Evolutionary conservation across 257 asterid species (phyloP).

Genomic region (Leonotis leonurus): DNA sequence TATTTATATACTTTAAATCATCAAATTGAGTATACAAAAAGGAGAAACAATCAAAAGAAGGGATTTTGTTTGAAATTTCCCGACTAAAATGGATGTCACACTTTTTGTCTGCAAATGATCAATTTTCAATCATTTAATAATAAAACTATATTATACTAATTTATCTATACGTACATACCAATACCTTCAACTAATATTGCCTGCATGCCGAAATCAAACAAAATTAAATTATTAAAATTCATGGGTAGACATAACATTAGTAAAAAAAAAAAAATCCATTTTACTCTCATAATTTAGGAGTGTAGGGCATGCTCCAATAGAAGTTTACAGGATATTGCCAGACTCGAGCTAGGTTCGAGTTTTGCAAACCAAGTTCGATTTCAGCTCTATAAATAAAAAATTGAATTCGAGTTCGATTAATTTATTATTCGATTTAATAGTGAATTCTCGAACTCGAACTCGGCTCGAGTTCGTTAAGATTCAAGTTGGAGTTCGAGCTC

Average conservation of each 20-base stretch:
- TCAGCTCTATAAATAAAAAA: too few species aligned
- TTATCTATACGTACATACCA: background rate
- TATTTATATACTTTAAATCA: background rate
- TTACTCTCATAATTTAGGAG: background rate
- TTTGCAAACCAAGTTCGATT: too few species aligned
- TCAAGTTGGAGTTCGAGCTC: too few species aligned
- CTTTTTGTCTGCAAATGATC: conserved; percentile 21
- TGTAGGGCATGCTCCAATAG: too few species aligned
- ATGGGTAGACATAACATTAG: conserved; percentile 1
- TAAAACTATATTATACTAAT: background rate
- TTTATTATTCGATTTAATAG: too few species aligned
- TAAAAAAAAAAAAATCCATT: too few species aligned
- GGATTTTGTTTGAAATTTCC: conserved; percentile 14
- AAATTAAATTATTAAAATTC: background rate
- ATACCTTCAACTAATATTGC: background rate
- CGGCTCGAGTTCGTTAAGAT: too few species aligned
- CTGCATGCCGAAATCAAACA: background rate
- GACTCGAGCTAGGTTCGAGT: too few species aligned
- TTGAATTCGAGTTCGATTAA: too few species aligned
- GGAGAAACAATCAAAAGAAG: background rate
- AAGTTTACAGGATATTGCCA: too few species aligned
- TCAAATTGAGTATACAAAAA: background rate
- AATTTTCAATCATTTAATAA: background rate
- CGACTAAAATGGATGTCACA: conserved; percentile 20
- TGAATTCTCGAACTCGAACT: too few species aligned